These are phyloP conservation scores for Jaenimonas drosophilae DNA, from an alignment of 208 protist species.

Conservation along the genomic window DNA sequence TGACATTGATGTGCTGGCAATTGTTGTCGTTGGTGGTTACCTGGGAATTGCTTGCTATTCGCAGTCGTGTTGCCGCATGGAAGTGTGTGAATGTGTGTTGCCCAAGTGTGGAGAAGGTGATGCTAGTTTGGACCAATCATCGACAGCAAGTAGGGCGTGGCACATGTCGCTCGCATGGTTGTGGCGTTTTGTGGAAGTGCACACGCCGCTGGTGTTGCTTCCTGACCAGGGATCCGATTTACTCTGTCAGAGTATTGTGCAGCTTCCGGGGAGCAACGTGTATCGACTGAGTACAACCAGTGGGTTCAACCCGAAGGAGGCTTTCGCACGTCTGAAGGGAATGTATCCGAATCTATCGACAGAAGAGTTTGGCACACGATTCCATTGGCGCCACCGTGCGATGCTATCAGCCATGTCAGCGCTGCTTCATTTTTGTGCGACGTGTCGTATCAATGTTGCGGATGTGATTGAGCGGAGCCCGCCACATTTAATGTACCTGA, in stretches of 20 bases:
- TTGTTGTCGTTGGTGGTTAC: too few relatives aligned
- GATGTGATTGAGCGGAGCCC: slow-evolving; percentile 60
- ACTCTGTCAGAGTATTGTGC: slow-evolving; percentile 17
- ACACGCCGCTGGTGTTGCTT: slow-evolving; percentile 28
- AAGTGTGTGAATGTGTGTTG: too few relatives aligned
- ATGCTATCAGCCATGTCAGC: slow-evolving; percentile 75
- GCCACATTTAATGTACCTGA: slow-evolving; percentile 43
- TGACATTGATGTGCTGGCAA: too few relatives aligned
- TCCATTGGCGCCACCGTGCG: slow-evolving; percentile 24
- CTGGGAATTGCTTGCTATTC: too few relatives aligned
- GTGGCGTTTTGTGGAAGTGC: slow-evolving; percentile 25
- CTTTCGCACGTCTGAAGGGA: slow-evolving; percentile 19
- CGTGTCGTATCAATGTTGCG: slow-evolving; percentile 37
- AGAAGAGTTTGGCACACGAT: slow-evolving; percentile 31
- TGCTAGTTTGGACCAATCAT: too few relatives aligned
- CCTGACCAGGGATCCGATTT: slow-evolving; percentile 18
- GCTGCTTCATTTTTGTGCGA: slow-evolving; percentile 34
- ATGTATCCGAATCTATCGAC: slow-evolving; percentile 37
- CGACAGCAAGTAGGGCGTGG: too few relatives aligned
- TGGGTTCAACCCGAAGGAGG: slow-evolving; percentile 22
- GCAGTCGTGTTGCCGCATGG: too few relatives aligned
- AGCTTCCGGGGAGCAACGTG: slow-evolving; percentile 17
- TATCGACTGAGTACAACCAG: slow-evolving; percentile 21
- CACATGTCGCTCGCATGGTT: too few relatives aligned
- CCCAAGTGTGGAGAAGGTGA: too few relatives aligned